These are phyloP conservation scores for Durotheca rogersii DNA, from an alignment of 495 filamentous ascomycete genomes.

Conservation along the genomic window DNA sequence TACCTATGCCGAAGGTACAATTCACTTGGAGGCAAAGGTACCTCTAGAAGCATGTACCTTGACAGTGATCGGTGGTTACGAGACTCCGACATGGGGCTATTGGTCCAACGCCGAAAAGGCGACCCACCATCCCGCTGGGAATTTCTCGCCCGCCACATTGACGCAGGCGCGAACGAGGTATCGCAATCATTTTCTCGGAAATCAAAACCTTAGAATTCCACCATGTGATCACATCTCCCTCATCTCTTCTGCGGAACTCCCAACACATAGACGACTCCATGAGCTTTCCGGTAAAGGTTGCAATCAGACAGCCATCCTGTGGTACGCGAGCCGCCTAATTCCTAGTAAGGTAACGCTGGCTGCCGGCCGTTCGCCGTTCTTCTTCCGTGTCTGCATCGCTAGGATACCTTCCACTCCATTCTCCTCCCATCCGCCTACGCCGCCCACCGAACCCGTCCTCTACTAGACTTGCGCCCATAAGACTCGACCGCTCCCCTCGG, in stretches of 20 bases:
- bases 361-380: background rate
- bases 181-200: conserved; percentile 28
- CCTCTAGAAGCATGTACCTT: too few species aligned
- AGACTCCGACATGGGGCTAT: conserved; percentile 1
- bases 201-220: conserved; percentile 26
- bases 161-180: conserved; percentile 32
- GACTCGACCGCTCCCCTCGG: too few species aligned
- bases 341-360: conserved; percentile 5
- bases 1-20: too few species aligned
- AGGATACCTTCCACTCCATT: background rate
- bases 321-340: background rate
- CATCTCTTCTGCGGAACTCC: conserved; percentile 1
- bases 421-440: background rate
- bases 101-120: conserved; percentile 5
- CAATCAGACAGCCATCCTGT: conserved; percentile 1
- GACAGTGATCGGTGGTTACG: background rate
- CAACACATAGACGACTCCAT: background rate
- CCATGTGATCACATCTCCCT: conserved; percentile 23
- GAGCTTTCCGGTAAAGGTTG: conserved; percentile 9
- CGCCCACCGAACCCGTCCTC: conserved; percentile 1
- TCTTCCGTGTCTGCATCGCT: background rate
- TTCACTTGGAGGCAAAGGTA: too few species aligned
- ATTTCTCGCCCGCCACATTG: conserved; percentile 20
- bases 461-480: too few species aligned
- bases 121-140: conserved; percentile 26